These are phyloP conservation scores for Aphanomyces stellatus DNA, from an alignment of 352 stramenopile species.

Conservation along the genomic window DNA sequence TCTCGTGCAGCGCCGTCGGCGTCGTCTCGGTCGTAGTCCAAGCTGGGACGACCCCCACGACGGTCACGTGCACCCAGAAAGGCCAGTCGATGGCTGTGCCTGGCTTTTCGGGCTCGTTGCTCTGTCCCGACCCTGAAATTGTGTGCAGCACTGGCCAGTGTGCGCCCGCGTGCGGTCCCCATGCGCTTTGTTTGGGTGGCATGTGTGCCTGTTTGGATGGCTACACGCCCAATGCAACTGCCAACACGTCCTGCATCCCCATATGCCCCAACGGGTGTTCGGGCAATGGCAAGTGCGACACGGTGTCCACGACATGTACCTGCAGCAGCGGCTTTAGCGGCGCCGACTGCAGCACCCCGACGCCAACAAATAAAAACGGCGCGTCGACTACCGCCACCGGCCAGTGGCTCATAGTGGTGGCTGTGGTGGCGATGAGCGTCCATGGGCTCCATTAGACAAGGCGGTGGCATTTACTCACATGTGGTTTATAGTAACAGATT, in stretches of 20 bases:
- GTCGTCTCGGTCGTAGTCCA: constrained; percentile 32
- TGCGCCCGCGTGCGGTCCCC: constrained; percentile 5
- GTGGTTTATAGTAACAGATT: too few species aligned
- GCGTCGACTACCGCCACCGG: not conserved
- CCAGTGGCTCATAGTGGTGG: not conserved
- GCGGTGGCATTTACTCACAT: too few species aligned
- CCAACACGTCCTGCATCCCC: constrained; percentile 20
- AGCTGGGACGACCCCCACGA: constrained; percentile 17
- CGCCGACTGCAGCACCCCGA: constrained; percentile 25
- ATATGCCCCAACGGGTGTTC: constrained; percentile 27
- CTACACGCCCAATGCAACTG: not conserved
- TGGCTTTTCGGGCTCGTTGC: constrained; percentile 43
- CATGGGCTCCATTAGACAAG: too few species aligned
- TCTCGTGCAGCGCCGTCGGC: constrained; percentile 39
- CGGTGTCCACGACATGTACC: constrained; percentile 22
- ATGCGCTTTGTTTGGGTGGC: not conserved
- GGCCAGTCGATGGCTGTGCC: constrained; percentile 31
- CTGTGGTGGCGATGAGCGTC: not conserved
- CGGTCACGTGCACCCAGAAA: constrained; percentile 36
- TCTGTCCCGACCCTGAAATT: constrained; percentile 53
- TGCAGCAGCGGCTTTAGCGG: constrained; percentile 25
- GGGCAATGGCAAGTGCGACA: constrained; percentile 29
- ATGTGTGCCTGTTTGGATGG: constrained; percentile 11
- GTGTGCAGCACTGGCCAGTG: constrained; percentile 32
- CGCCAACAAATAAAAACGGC: constrained; percentile 12